phyloP scores from a whole-genome alignment of 2,329 filamentous ascomycete genomes.

The Arthrobotrys iridis region DNA sequence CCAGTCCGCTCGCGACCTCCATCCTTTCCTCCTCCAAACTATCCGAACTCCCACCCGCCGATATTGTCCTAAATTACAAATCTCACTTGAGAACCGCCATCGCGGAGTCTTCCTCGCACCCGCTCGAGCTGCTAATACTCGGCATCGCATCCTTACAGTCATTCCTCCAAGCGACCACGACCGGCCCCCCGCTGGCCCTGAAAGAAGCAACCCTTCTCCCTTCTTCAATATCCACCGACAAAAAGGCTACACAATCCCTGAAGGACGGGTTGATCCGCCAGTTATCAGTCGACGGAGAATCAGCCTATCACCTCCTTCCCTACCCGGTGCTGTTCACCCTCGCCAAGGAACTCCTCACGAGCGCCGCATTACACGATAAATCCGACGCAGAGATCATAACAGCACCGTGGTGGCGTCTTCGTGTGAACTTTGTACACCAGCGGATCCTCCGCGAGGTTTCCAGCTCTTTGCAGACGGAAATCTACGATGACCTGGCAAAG shows the following conservation, averaged over 20 bases:
- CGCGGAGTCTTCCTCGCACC: neutral
- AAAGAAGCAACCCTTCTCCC: constrained; percentile 66
- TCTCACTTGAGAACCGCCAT: constrained; percentile 12
- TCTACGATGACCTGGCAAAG: constrained; percentile 69
- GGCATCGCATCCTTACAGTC: constrained; percentile 77
- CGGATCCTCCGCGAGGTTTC: constrained; percentile 72
- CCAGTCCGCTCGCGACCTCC: constrained; percentile 21
- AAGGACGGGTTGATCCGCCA: constrained; percentile 71
- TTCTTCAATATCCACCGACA: constrained; percentile 59
- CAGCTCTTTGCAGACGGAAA: constrained; percentile 68
- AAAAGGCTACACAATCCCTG: constrained; percentile 63
- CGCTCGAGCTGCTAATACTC: constrained; percentile 61
- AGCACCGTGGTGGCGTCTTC: constrained; percentile 72
- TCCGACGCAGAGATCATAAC: constrained; percentile 60
- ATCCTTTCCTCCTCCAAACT: neutral
- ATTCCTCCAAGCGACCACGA: constrained; percentile 88
- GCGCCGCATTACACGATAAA: constrained; percentile 61
- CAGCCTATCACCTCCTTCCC: constrained; percentile 84
- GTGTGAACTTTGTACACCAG: constrained; percentile 79
- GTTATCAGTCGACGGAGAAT: constrained; percentile 83
- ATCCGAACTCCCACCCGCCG: neutral
- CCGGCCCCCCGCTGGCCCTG: constrained; percentile 80
- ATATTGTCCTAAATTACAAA: neutral
- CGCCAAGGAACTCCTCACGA: constrained; percentile 71
- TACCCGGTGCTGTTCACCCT: constrained; percentile 84